Percentiles rank a stretch among this genome's conserved stretches.
These are phyloP conservation scores for Rhodotorula sp. DNA, from an alignment of 1,284 basidiomycete species.

Conservation along the genomic window DNA sequence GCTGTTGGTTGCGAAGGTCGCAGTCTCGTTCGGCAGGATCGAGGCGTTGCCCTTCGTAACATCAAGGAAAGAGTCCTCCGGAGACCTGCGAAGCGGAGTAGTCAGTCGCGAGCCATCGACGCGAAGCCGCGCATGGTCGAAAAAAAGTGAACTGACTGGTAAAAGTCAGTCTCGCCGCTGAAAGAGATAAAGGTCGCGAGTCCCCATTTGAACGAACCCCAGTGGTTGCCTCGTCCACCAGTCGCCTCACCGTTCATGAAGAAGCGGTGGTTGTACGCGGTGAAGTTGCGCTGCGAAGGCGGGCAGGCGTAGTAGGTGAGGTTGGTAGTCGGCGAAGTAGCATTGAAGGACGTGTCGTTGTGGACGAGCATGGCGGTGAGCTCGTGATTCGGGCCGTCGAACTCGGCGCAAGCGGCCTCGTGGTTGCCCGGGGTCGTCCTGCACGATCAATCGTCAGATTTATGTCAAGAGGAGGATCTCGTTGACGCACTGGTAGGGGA, in stretches of 20 bases:
- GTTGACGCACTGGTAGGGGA: background rate
- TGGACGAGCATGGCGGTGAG: background rate
- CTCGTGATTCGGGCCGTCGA: no score
- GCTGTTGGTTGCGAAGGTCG: constrained; percentile 9
- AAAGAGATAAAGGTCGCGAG: no score
- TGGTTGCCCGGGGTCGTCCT: no score
- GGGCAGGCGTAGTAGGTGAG: constrained; percentile 23
- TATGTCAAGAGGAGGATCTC: background rate
- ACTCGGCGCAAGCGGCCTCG: no score
- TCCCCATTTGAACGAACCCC: no score
- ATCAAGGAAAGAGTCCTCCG: constrained; percentile 40
- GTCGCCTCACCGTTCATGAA: constrained; percentile 19
- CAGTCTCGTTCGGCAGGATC: constrained; percentile 12
- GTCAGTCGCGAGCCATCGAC: background rate
- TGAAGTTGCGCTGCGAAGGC: background rate
- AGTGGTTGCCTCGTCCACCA: no score
- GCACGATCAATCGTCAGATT: no score
- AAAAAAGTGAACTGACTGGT: background rate
- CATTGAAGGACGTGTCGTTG: background rate
- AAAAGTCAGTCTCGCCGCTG: no score
- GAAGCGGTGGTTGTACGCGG: background rate
- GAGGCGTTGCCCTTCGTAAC: constrained; percentile 41
- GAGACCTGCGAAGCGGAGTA: constrained; percentile 25
- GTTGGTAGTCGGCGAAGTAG: constrained; percentile 8
- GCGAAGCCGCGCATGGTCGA: no score